Base-by-base conservation (phyloP, 768 basidiomycete species). In the Solioccasus polychromus region DNA sequence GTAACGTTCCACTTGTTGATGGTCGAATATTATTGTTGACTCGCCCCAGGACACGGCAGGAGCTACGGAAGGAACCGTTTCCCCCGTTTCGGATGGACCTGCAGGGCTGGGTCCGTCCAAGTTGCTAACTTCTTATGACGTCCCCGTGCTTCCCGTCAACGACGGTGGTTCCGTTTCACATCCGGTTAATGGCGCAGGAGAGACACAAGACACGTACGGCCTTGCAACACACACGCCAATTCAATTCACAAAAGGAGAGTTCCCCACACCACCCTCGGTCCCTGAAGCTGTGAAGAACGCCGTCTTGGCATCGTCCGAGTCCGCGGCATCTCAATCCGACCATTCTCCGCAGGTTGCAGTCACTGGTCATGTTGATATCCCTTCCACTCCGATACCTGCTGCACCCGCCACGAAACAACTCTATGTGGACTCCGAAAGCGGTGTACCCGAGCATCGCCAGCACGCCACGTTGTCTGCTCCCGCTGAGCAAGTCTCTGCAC, bases 71-170 rank as follows among this genome's bases (percentile, higher is more conserved):
- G 56, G 51, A 11, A 25, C 42, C 14, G 10, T 50, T n/a, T 35
- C 45, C 22, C 48, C 50, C 6, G 17, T 37, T 39, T 45, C 42
- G 19, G 39, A 45, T 35, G 20, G 35, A n/a, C 29, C 25, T 12
- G n/a, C 26, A 30, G 38, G 34, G 17, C 28, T 15, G 24, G 17
- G 24, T 38, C 12, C 26, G 7, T 26, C 30, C 23, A 25, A 35
- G 26, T 24, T 44, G 53, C 17, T 48, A 8, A 9, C 40, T 35
- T 49, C 50, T 17, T 30, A 52, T 6, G 51, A 66, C 10, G 37
- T 51, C 12, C 26, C 63, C 48, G 68, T 71, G 35, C 59, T 72
- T 4, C 71, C 73, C 12, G 70, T 74, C 37, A 72, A 71, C 44
- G 70, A 76, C 56, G 44, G 53, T 26, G 50, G 47, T 22, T 44